These are phyloP conservation scores for Candida odintsovae DNA, from an alignment of 805 yeast genomes.

Conservation along the genomic window DNA sequence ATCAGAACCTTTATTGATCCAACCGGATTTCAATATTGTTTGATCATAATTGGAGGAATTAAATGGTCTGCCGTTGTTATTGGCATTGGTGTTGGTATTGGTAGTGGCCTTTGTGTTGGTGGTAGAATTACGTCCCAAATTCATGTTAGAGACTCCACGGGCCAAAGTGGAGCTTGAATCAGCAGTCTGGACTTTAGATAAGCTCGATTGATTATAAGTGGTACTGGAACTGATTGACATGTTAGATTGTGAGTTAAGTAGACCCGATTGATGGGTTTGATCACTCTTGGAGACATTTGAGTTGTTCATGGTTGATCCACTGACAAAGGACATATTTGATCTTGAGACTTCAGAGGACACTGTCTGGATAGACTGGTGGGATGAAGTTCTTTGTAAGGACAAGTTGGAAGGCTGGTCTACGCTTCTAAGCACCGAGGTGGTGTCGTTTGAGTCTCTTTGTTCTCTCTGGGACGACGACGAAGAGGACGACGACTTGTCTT, in stretches of 20 bases:
- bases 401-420: neutral
- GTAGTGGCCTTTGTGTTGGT: too few species aligned
- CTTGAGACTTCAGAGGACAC: neutral
- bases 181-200: conserved; percentile 3
- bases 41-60: conserved; percentile 31
- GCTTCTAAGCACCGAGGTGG: neutral
- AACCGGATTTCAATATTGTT: conserved; percentile 44
- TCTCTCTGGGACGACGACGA: neutral
- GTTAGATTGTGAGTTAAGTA: neutral
- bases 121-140: neutral
- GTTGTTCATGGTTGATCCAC: neutral
- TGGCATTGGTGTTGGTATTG: too few species aligned
- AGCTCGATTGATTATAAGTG: conserved; percentile 1
- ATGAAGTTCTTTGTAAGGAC: neutral
- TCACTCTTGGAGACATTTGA: neutral
- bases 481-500: conserved; percentile 9
- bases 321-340: neutral
- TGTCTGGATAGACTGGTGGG: neutral
- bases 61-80: conserved; percentile 14
- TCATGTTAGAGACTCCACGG: neutral
- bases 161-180: conserved; percentile 11
- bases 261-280: neutral
- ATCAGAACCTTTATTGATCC: conserved; percentile 49
- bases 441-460: neutral
- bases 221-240: neutral